Evolutionary conservation across 108 stramenopile species (phyloP), one percentile per base, ranked within the genome.

Genomic region (Chaetoceros tenuissimus): DNA sequence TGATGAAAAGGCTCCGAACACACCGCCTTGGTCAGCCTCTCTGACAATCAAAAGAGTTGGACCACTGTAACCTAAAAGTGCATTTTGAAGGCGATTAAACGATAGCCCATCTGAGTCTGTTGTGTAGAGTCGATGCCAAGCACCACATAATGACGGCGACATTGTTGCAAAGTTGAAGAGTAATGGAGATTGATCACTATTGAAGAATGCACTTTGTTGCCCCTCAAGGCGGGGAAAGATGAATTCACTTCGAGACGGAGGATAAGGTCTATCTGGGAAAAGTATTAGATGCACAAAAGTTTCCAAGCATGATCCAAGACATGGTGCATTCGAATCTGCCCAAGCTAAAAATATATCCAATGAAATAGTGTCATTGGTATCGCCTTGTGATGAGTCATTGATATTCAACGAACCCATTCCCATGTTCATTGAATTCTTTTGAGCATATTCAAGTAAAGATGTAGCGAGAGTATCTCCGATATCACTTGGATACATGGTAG

Each of bases 31-130:
- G 26, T 66, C 74, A 22, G 72, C 68, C 22, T 60, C 58, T 49
- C 77, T 66, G 55, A 87, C 73, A 18, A 92, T 57, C 46, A 92
- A 40, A 20, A 92, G 58, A 13, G 85, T 92, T 8, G 89, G 86
- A 43, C 89, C 89, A 54, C 79, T 77, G 46, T 85, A 92, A 48
- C 85, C 89, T 48, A 87, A 51, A 17, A 92, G 55, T 8, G 80
- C 66, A 67, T 85, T 79, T 69, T 77, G 75, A 20, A 92, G 54
- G 27, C 89, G 66, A 73, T 92, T 92, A 63, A 85, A 92, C 0
- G 86, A 87, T 26, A 87, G 53, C 3, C 89, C 89, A 67, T 92
- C 85, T 0, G 78, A 73, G 7, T 78, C 77, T 8, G 84, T 85
- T 3, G 89, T 85, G 61, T 85, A 92, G 47, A 92, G 55, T 8